Evolutionary conservation across 805 yeast genomes (phyloP).

Genomic region (Wickerhamomyces sydowiorum): DNA sequence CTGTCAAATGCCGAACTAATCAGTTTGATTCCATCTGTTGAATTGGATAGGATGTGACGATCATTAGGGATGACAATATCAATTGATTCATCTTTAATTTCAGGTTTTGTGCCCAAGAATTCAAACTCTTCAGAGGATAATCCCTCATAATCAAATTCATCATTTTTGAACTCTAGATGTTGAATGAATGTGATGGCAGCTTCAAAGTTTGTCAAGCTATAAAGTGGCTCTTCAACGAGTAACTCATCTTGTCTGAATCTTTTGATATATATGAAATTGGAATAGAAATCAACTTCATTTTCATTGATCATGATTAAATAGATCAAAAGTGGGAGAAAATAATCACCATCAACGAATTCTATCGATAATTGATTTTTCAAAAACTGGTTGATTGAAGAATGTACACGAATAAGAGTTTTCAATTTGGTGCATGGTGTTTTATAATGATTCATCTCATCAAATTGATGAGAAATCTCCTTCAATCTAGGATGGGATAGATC

Average conservation of each 20-base stretch:
- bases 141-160: background rate
- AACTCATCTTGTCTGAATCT: conserved; percentile 15
- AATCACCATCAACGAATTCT: conserved; percentile 15
- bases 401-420: conserved; percentile 7
- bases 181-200: conserved; percentile 18
- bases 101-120: background rate
- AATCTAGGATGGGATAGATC: conserved; percentile 6
- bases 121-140: background rate
- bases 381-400: conserved; percentile 10
- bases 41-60: background rate
- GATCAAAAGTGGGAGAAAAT: conserved; percentile 18
- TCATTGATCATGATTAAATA: conserved; percentile 14
- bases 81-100: background rate
- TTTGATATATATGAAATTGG: conserved; percentile 16
- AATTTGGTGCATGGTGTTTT: conserved; percentile 16
- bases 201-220: conserved; percentile 21
- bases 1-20: conserved; percentile 3
- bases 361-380: conserved; percentile 2
- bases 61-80: background rate
- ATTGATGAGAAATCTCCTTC: conserved; percentile 2
- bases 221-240: conserved; percentile 14
- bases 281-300: conserved; percentile 10
- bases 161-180: background rate
- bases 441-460: conserved; percentile 2
- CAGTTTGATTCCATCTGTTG: conserved; percentile 1